Evolutionary conservation across 371 early-diverging fungal species (phyloP), one percentile per base, ranked within the genome.

Genomic region (Capniomyces stellatus): DNA sequence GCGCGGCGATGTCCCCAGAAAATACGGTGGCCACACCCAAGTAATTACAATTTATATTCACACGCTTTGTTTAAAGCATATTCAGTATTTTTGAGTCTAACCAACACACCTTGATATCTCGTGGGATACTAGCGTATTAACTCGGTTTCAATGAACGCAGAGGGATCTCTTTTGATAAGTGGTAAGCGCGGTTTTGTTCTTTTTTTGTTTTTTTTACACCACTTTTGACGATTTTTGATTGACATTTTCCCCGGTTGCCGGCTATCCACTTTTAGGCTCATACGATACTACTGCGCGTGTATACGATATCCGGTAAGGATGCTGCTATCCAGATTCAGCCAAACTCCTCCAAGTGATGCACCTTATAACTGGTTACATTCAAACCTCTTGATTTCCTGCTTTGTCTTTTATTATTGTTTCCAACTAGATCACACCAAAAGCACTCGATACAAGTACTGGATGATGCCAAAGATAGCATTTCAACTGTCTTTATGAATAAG

Each of bases 401-500:
- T 35, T 35, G 15, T 10, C 6, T 35, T 10, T 35, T 6, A 35
- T 15, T 35, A 10, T 35, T 35, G 35, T 35, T 10, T 35, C 6
- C 6, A 35, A 35, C 35, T 35, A 35, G 35, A 35, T 35, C 35
- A 35, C 15, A 35, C 15, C 6, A 35, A 10, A 35, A 35, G 15
- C 35, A 35, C 15, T 89, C 89, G 1, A 85, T 92, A 27, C 91
- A 91, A 58, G 64, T 82, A 4, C 59, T 91, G 15, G 78, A 79
- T 35, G 89, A 87, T 12, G 78, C 83, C 39, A 88, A 86, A 60
- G 93, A 92, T 58, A 81, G 81, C 54, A 76, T 92, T 10, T 80
- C 82, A 62, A 78, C 83, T 1, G 67, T 92, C 13, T 72, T 76
- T 42, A 66, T 89, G 25, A 54, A 62, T 46, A 85, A 73, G 19